phyloP scores from a whole-genome alignment of 176 grass and related monocot species.

The Rhynchospora tenuis region DNA sequence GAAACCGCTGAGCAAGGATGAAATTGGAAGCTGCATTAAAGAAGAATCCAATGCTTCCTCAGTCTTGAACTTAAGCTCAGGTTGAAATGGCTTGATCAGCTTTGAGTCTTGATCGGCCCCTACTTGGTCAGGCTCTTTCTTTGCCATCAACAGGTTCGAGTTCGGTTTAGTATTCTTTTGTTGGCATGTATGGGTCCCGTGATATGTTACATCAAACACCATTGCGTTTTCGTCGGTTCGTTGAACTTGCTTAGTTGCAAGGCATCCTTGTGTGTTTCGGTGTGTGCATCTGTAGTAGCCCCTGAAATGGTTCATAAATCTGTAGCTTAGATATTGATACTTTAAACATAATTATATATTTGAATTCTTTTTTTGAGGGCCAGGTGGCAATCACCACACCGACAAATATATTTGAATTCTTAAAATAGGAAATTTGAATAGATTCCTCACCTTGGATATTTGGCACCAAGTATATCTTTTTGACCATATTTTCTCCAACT shows the following conservation, averaged over 20 bases:
- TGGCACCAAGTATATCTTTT: slow-evolving; percentile 90
- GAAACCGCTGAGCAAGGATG: not conserved
- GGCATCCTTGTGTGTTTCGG: slow-evolving; percentile 49
- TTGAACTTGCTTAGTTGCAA: slow-evolving; percentile 86
- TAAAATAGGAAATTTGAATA: not conserved
- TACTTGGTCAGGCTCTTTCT: not conserved
- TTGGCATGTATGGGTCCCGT: slow-evolving; percentile 51
- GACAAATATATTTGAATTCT: not conserved
- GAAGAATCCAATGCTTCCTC: not conserved
- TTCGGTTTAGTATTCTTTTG: slow-evolving; percentile 25
- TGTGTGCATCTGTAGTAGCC: slow-evolving; percentile 94
- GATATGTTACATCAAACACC: slow-evolving; percentile 72
- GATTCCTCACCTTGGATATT: slow-evolving; percentile 64
- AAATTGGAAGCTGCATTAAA: not conserved
- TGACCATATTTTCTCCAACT: slow-evolving; percentile 97
- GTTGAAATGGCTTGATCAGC: not conserved
- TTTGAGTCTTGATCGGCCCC: not conserved
- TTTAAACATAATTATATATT: not conserved
- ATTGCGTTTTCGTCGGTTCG: slow-evolving; percentile 47
- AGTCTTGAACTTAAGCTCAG: not conserved
- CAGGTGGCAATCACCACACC: too few species aligned
- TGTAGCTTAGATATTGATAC: not conserved
- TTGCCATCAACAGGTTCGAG: slow-evolving; percentile 3
- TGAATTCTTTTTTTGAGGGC: too few species aligned
- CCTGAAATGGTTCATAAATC: slow-evolving; percentile 23